Base-by-base conservation (phyloP, 139 green algal genomes). In the Chlorella sorokiniana region DNA sequence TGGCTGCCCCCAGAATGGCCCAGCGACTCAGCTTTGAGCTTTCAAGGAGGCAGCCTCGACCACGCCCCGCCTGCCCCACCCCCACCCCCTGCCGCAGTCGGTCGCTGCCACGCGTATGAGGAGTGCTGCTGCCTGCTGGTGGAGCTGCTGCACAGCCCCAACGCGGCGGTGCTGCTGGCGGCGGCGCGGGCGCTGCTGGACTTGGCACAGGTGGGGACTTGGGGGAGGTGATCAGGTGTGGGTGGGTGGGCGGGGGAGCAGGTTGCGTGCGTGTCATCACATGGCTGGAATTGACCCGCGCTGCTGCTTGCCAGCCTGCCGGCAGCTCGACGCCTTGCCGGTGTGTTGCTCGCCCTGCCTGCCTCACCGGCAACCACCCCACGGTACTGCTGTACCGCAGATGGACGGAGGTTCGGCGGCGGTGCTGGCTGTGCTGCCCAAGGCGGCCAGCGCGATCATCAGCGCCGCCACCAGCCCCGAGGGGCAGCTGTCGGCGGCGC, bases 361-460 rank as follows among this genome's bases (percentile, higher is more conserved):
- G n/a, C n/a, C n/a, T n/a, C n/a, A n/a, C n/a, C n/a, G n/a, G n/a
- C 27, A 18, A 61, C 3, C 7, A 5, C 7, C 11, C 5, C 27
- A 20, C 38, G 31, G 16, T 8, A 25, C 6, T 40, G n/a, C 22
- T 45, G 20, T 33, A 7, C 20, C 22, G 33, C 76, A 82, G 83
- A 84, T 87, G 68, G 83, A 87, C 27, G 78, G 48, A 18, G 67
- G 65, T 6, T 84, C 76, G 6, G 73, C 76, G 9, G 40, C 76
- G 20, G 40, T 87, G 72, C 78, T 83, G 48, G 54, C 83, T 18
- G 48, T 72, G 78, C 62, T 87, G 31, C 83, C 83, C 54, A 42
- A 52, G n/a, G 78, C 83, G 2, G 73, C 80, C 38, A 11, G 23
- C 37, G 76, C 76, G 4, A 76, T 75, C 68, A 78, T 87, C 31